Base-by-base conservation (phyloP, 2,329 filamentous ascomycete species). In the Aspergillus jensenii region DNA sequence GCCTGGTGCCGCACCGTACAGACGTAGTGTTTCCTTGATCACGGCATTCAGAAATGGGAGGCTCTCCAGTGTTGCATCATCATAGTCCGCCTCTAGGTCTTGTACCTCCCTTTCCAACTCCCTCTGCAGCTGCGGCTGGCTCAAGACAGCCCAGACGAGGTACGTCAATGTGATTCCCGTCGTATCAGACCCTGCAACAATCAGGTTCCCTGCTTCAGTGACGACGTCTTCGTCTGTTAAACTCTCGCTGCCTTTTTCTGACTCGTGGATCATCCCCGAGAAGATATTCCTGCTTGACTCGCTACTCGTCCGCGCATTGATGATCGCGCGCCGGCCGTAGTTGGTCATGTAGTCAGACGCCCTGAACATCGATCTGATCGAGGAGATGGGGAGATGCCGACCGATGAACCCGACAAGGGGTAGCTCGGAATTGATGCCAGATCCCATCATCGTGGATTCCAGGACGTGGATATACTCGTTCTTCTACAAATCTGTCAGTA, bases 11-110 rank as follows among this genome's bases (percentile, higher is more conserved):
- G 85, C 80, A 0, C 83, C 77, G 54, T 85, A 79, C 2, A 85
- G 74, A 2, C 85, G 79, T 23, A 87, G 75, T 0, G 84, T 83
- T 65, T 88, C 85, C 67, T 78, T 80, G n/a, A 87, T 62, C 2
- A 86, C 73, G 17, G 84, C 82, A 56, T 87, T 77, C 1, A 87
- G 76, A 2, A 84, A 62, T 1, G 82, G 81, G 0, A 87, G 74
- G 2, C 65, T 65, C 60, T 86, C 82, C 0, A 87, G 65, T 68
- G 71, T 64, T 75, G 81, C 12, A 74, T 68, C 55, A 72, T 70
- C 0, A 78, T 78, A 53, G 73, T 65, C 17, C 40, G 47, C 8
- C n/a, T 9, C 68, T 44, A 55, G 62, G 54, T 68, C 69, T 0
- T 74, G 67, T 0, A 87, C 73, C 63, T 86, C 82, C 0, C 67